These are phyloP conservation scores for Wickerhamiella azyma DNA, from an alignment of 805 yeast genomes.

Conservation along the genomic window DNA sequence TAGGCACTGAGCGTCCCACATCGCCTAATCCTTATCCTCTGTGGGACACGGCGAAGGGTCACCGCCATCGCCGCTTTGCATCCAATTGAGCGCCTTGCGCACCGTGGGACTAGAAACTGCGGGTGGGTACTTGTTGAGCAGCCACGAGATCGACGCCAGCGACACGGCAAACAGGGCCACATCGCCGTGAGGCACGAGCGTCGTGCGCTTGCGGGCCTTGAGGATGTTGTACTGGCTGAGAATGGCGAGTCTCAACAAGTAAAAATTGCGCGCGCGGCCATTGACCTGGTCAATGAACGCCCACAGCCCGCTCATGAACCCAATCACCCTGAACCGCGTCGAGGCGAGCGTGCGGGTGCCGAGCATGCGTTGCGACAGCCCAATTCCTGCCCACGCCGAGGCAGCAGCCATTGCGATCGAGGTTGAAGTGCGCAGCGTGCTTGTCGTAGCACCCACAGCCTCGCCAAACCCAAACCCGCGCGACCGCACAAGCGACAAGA, in stretches of 20 bases:
- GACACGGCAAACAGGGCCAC: conserved; percentile 23
- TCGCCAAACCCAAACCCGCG: conserved; percentile 1
- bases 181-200: conserved; percentile 23
- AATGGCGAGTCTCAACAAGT: conserved; percentile 26
- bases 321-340: conserved; percentile 28
- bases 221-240: conserved; percentile 26
- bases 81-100: conserved; percentile 24
- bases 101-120: conserved; percentile 15
- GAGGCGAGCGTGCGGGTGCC: conserved; percentile 22
- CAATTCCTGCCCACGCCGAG: conserved; percentile 30
- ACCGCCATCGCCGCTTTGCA: conserved; percentile 20
- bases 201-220: conserved; percentile 19
- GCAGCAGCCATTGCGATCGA: conserved; percentile 26
- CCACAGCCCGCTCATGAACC: conserved; percentile 37
- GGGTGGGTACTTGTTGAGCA: conserved; percentile 15
- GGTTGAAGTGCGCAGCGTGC: conserved; percentile 23
- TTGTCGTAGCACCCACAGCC: conserved; percentile 13
- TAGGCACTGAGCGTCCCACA: too few species aligned
- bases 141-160: conserved; percentile 18
- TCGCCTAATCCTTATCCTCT: conserved; percentile 1
- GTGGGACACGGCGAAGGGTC: conserved; percentile 16
- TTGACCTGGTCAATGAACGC: conserved; percentile 25
- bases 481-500: conserved; percentile 13
- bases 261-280: conserved; percentile 25
- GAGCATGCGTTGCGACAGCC: conserved; percentile 24